phyloP scores from a whole-genome alignment of 2,329 filamentous ascomycete genomes.

The Exophiala mesophila region DNA sequence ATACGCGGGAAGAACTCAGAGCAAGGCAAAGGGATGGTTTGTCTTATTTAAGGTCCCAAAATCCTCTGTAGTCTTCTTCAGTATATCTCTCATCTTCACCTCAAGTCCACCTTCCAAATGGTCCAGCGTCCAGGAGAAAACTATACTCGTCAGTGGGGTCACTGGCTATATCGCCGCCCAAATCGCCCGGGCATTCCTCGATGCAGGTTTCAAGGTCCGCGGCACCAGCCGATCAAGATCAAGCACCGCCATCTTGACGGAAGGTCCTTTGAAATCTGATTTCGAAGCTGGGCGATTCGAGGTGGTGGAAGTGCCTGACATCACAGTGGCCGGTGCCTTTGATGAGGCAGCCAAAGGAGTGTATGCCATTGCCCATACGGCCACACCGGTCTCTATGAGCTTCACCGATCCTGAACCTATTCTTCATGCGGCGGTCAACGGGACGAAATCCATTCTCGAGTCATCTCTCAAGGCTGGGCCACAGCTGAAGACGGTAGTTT shows the following conservation, averaged over 20 bases:
- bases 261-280: constrained; percentile 26
- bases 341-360: constrained; percentile 32
- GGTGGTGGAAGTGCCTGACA: constrained; percentile 29
- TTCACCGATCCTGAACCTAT: constrained; percentile 8
- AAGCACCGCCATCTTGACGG: constrained; percentile 24
- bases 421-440: constrained; percentile 9
- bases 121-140: constrained; percentile 21
- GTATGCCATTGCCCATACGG: constrained; percentile 28
- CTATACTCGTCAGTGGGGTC: constrained; percentile 32
- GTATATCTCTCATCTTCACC: neutral
- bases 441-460: constrained; percentile 6
- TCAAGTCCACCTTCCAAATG: neutral
- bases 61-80: too few species aligned
- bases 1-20: too few species aligned
- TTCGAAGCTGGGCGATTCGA: constrained; percentile 26
- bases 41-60: too few species aligned
- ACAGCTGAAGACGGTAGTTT: constrained; percentile 38
- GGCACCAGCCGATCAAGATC: constrained; percentile 28
- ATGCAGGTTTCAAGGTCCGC: constrained; percentile 30
- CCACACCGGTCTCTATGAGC: constrained; percentile 2
- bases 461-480: constrained; percentile 16
- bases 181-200: constrained; percentile 27
- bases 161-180: constrained; percentile 33
- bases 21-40: too few species aligned
- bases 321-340: constrained; percentile 32